phyloP scores from a whole-genome alignment of 139 green algal genomes.

The Chlamydomonas sphaeroides region DNA sequence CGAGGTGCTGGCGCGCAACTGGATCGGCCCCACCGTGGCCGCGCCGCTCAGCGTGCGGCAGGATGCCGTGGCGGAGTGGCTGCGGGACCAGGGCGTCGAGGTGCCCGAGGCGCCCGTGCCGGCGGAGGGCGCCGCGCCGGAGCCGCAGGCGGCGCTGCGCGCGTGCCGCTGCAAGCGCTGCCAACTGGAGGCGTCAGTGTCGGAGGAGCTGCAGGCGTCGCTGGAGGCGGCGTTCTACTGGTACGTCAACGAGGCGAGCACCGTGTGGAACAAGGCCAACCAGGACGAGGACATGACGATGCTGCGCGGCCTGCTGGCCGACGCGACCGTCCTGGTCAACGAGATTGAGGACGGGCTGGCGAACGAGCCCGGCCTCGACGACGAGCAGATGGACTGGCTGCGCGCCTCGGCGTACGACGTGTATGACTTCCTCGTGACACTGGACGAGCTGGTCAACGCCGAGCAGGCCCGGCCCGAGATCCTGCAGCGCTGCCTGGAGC shows the following conservation, averaged over 20 bases:
- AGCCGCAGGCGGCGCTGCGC: background rate
- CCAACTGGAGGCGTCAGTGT: constrained; percentile 41
- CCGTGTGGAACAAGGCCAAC: constrained; percentile 33
- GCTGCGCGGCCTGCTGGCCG: constrained; percentile 41
- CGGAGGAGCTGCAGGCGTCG: constrained; percentile 23
- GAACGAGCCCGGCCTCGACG: constrained; percentile 39
- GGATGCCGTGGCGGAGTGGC: constrained; percentile 38
- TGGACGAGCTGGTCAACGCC: constrained; percentile 53
- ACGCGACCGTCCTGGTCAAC: constrained; percentile 18
- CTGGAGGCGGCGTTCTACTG: constrained; percentile 41
- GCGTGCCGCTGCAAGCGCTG: constrained; percentile 41
- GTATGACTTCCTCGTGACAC: constrained; percentile 53
- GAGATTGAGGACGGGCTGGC: constrained; percentile 52
- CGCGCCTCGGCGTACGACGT: constrained; percentile 50
- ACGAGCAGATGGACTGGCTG: constrained; percentile 48
- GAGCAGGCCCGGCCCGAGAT: constrained; percentile 2
- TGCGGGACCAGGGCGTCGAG: background rate
- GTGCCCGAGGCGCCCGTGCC: background rate
- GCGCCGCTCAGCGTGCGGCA: constrained; percentile 45
- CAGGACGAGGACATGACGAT: constrained; percentile 38
- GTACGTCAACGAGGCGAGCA: constrained; percentile 43
- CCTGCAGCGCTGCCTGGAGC: constrained; percentile 44
- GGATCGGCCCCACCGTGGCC: constrained; percentile 41
- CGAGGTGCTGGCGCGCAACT: constrained; percentile 49
- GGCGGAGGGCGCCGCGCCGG: background rate